Conservation (phyloP, 2,329 filamentous ascomycete genomes). For the Venturiaceae sp. region DNA sequence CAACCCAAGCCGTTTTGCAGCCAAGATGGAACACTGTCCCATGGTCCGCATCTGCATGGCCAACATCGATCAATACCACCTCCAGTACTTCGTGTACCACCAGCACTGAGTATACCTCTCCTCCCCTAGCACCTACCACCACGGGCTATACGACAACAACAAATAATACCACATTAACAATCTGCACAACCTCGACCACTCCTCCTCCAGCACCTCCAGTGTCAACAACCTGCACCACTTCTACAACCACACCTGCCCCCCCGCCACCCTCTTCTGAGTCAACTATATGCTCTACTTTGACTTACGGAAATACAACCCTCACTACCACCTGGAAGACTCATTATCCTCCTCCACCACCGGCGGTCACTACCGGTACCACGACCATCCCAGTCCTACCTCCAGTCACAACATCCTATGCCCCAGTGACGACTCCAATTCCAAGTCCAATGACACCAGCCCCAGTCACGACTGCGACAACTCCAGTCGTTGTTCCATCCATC, state of each 20-base stretch:
- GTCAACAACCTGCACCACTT: neutral
- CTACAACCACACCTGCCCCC: neutral
- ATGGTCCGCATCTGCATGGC: neutral
- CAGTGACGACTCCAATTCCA: neutral
- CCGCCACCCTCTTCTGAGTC: neutral
- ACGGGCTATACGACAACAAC: no score
- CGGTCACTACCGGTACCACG: neutral
- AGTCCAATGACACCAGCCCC: neutral
- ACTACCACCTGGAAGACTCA: neutral
- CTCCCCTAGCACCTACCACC: neutral
- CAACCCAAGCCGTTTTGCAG: neutral
- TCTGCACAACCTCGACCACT: neutral
- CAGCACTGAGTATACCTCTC: neutral
- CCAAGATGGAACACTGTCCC: neutral
- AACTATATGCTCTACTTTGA: neutral
- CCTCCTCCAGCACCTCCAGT: neutral
- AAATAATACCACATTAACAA: no score
- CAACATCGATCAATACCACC: neutral
- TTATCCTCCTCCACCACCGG: neutral
- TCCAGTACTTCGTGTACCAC: neutral
- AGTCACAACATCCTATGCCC: neutral
- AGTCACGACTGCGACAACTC: neutral
- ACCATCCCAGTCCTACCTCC: neutral
- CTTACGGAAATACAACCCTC: neutral
- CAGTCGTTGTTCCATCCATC: neutral